Conservation (phyloP, 148 eudicot species). For the Polygonum aviculare region DNA sequence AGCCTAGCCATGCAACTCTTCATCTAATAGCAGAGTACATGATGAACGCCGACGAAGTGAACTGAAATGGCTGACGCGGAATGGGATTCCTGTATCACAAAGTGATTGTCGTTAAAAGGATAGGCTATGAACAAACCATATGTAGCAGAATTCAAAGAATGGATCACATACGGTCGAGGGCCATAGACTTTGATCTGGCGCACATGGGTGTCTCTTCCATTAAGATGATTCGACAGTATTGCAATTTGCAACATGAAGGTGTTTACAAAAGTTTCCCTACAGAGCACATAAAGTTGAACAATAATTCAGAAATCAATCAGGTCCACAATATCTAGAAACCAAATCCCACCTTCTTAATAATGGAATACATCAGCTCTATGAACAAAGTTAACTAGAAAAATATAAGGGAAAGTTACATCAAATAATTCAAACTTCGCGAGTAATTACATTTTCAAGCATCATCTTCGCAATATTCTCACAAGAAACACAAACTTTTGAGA, state of each 20-base stretch:
- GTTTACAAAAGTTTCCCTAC: slow-evolving; percentile 88
- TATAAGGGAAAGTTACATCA: background rate
- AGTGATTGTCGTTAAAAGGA: slow-evolving; percentile 9
- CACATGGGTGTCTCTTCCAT: slow-evolving; percentile 85
- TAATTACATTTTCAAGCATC: background rate
- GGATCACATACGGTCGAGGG: slow-evolving; percentile 61
- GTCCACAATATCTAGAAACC: background rate
- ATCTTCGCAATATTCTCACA: background rate
- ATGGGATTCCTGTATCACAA: slow-evolving; percentile 26
- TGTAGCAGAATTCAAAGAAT: background rate
- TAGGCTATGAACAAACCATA: background rate
- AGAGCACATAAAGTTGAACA: slow-evolving; percentile 13
- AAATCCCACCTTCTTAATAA: background rate
- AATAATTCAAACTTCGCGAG: background rate
- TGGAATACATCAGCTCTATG: background rate
- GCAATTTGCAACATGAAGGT: slow-evolving; percentile 92
- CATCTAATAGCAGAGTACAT: slow-evolving; percentile 34
- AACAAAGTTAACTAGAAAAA: background rate
- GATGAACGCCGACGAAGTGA: slow-evolving; percentile 30
- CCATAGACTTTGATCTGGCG: slow-evolving; percentile 97
- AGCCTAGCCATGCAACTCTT: background rate
- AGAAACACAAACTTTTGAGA: background rate
- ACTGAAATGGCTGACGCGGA: slow-evolving; percentile 37
- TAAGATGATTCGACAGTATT: slow-evolving; percentile 73
- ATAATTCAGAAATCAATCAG: background rate